Percentiles rank a stretch among this genome's conserved stretches.
These are phyloP conservation scores for Sechiopsis laciniata DNA, from an alignment of 306 rosid genomes.

Conservation along the genomic window DNA sequence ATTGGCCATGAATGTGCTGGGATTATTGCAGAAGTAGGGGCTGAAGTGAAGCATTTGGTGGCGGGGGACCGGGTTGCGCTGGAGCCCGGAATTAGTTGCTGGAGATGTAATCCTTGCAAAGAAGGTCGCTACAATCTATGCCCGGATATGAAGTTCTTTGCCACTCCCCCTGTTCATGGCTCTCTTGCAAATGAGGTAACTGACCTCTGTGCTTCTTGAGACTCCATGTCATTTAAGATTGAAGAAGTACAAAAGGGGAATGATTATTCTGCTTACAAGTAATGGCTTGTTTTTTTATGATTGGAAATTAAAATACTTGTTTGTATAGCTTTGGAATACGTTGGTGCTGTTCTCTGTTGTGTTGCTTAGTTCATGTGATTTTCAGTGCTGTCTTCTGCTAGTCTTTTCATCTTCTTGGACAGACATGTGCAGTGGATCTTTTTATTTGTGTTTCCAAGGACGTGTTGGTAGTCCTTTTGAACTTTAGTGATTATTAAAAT, in stretches of 20 bases:
- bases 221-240: not conserved
- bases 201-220: constrained; percentile 14
- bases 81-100: constrained; percentile 86
- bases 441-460: not conserved
- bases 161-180: constrained; percentile 83
- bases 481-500: not conserved
- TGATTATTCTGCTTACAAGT: not conserved
- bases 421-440: not conserved
- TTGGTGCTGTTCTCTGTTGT: not conserved
- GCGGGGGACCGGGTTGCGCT: constrained; percentile 73
- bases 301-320: not conserved
- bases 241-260: not conserved
- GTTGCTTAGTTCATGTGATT: not conserved
- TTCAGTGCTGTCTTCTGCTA: not conserved
- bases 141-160: constrained; percentile 84
- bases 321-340: not conserved
- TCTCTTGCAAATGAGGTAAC: constrained; percentile 87
- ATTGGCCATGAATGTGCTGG: constrained; percentile 98
- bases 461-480: not conserved
- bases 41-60: constrained; percentile 48
- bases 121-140: constrained; percentile 81
- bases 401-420: not conserved
- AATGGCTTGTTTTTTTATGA: not conserved
- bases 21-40: constrained; percentile 71
- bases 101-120: constrained; percentile 68